phyloP scores from a whole-genome alignment of 2,329 filamentous ascomycete genomes.

The Colletotrichum sp. region DNA sequence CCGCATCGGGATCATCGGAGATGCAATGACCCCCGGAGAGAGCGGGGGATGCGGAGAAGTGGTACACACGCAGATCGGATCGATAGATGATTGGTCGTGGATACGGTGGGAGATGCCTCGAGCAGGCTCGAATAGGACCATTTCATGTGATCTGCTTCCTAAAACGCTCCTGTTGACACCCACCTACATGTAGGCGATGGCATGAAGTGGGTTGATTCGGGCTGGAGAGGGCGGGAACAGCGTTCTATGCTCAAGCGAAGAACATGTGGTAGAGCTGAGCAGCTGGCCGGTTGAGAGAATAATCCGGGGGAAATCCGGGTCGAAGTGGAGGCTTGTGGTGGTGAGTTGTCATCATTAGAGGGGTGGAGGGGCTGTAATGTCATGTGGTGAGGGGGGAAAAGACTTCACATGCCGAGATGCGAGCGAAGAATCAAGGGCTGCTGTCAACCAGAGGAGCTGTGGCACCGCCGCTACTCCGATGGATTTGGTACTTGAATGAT shows the following conservation, averaged over 20 bases:
- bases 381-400: not conserved
- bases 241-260: not conserved
- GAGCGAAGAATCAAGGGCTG: not conserved
- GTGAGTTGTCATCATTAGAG: not conserved
- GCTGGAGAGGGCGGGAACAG: not conserved
- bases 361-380: not conserved
- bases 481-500: not conserved
- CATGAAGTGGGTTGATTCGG: not conserved
- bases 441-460: not conserved
- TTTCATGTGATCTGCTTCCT: not conserved
- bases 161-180: not conserved
- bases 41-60: constrained; percentile 6
- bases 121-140: not conserved
- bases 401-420: constrained; percentile 1
- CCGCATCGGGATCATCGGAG: constrained; percentile 1
- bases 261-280: not conserved
- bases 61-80: not conserved
- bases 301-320: not conserved
- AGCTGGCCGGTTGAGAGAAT: not conserved
- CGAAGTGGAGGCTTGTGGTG: not conserved
- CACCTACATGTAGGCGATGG: not conserved
- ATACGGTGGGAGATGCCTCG: not conserved
- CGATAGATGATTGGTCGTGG: not conserved
- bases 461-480: not conserved
- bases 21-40: not conserved